These are phyloP conservation scores for Boechera divaricarpa DNA, from an alignment of 345 rosid species.

Conservation along the genomic window DNA sequence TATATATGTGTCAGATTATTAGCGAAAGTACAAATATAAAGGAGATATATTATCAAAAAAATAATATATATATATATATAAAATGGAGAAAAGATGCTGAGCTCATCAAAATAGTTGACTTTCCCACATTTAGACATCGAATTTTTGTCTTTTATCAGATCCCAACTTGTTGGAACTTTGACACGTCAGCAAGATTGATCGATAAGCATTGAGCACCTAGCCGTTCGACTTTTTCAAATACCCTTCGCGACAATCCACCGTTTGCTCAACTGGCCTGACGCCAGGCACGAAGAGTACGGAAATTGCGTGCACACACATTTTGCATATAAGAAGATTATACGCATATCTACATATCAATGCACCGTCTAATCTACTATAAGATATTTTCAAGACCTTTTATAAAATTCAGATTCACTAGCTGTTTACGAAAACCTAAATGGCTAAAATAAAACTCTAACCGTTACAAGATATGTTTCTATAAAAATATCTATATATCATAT, in stretches of 20 bases:
- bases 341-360: conserved; percentile 36
- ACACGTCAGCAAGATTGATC: conserved; percentile 32
- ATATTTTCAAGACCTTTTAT: background rate
- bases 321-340: conserved; percentile 1
- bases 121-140: conserved; percentile 18
- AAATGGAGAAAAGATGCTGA: conserved; percentile 8
- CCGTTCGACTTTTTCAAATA: conserved; percentile 25
- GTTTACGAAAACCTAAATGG: background rate
- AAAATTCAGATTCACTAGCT: conserved; percentile 13
- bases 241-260: conserved; percentile 8
- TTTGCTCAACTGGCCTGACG: conserved; percentile 34
- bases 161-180: conserved; percentile 42
- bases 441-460: background rate
- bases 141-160: conserved; percentile 28
- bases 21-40: background rate
- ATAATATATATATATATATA: background rate
- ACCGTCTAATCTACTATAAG: background rate
- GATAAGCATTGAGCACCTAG: conserved; percentile 22
- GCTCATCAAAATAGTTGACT: conserved; percentile 41
- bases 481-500: background rate
- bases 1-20: background rate
- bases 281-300: conserved; percentile 10
- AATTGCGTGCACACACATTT: conserved; percentile 35
- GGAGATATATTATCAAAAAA: background rate
- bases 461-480: background rate